Evolutionary conservation across 2,329 filamentous ascomycete genomes (phyloP).

Genomic region (Xylaria sp.): DNA sequence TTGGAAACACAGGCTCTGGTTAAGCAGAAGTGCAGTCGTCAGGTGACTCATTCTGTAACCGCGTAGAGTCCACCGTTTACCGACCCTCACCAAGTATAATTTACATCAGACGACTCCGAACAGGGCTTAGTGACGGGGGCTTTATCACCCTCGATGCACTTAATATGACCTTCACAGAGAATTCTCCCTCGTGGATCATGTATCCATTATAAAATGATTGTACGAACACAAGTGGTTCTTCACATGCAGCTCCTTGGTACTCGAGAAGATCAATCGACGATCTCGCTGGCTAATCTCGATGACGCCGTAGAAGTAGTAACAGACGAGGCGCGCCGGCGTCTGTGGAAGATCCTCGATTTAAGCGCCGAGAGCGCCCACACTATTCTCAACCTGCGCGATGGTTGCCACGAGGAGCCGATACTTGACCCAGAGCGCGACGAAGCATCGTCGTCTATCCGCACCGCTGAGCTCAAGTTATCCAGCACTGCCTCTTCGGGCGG

Average conservation of each 20-base stretch:
- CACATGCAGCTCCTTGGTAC: not conserved
- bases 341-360: conserved; percentile 24
- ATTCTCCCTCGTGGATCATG: not conserved
- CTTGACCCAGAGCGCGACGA: conserved; percentile 10
- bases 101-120: not conserved
- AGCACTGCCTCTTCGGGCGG: conserved; percentile 1
- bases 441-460: not conserved
- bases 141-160: not conserved
- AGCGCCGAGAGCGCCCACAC: conserved; percentile 22
- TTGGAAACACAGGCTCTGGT: not conserved
- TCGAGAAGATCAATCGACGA: not conserved
- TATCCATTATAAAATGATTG: not conserved
- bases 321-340: conserved; percentile 21
- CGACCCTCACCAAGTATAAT: not conserved
- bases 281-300: not conserved
- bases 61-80: not conserved
- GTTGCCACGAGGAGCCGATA: not conserved
- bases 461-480: not conserved
- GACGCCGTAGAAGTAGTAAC: not conserved
- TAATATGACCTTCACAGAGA: not conserved
- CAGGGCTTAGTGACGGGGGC: not conserved
- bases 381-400: conserved; percentile 20
- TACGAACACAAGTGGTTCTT: not conserved
- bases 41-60: not conserved
- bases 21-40: not conserved